Evolutionary conservation across 805 yeast species (phyloP).

Genomic region (Wilhelminamyces savonicus): DNA sequence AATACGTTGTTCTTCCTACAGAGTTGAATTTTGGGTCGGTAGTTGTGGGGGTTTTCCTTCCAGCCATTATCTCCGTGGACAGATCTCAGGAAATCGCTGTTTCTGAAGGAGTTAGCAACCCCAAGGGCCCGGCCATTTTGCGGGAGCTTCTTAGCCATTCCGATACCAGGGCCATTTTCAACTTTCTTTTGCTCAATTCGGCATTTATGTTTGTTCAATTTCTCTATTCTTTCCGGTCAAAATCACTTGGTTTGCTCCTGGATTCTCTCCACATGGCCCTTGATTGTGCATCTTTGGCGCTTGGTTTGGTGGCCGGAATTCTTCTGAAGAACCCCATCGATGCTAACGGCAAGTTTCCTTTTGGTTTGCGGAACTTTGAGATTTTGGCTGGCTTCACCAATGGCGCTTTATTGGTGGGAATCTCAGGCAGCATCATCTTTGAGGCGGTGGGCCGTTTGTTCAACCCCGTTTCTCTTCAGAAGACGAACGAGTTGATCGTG

Average conservation of each 20-base stretch:
- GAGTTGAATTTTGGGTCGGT: conserved; percentile 3
- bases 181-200: conserved; percentile 77
- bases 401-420: conserved; percentile 82
- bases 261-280: conserved; percentile 96
- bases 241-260: conserved; percentile 83
- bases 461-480: conserved; percentile 70
- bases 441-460: conserved; percentile 81
- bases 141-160: conserved; percentile 27
- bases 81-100: conserved; percentile 2
- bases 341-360: conserved; percentile 70
- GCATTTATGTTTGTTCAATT: conserved; percentile 93
- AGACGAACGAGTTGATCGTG: conserved; percentile 75
- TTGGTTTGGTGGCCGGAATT: conserved; percentile 84
- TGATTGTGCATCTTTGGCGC: conserved; percentile 84
- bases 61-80: conserved; percentile 17
- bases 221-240: conserved; percentile 85
- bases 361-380: conserved; percentile 79
- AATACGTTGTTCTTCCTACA: conserved; percentile 13
- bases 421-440: conserved; percentile 79
- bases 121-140: no score
- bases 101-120: no score
- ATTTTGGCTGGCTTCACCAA: conserved; percentile 94
- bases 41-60: conserved; percentile 9
- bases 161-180: conserved; percentile 85
- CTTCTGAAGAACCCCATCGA: conserved; percentile 33